These are phyloP conservation scores for Wolfiporia cocos DNA, from an alignment of 1,284 basidiomycete species.

Conservation along the genomic window DNA sequence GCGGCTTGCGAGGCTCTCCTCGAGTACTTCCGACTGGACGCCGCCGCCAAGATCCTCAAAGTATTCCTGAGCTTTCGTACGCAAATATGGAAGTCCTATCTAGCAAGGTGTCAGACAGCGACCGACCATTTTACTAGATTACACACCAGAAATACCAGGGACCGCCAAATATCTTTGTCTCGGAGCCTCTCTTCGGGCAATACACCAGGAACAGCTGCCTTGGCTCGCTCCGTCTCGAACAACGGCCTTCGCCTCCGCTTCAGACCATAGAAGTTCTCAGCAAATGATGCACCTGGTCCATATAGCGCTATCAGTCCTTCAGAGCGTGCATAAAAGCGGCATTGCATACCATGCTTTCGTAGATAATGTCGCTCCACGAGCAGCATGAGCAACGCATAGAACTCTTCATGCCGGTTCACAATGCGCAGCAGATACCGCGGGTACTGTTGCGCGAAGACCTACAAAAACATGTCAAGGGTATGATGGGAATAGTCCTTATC, in stretches of 20 bases:
- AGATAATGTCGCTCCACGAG: slow-evolving; percentile 92
- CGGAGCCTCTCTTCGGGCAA: slow-evolving; percentile 61
- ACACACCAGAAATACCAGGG: slow-evolving; percentile 71
- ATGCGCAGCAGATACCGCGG: slow-evolving; percentile 90
- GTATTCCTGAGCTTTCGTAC: slow-evolving; percentile 85
- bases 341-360: slow-evolving; percentile 63
- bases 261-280: slow-evolving; percentile 91
- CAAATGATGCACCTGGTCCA: slow-evolving; percentile 86
- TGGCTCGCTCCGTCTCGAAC: slow-evolving; percentile 59
- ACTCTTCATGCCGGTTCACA: slow-evolving; percentile 94
- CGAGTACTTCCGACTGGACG: slow-evolving; percentile 57
- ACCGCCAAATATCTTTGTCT: slow-evolving; percentile 60
- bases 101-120: slow-evolving; percentile 24
- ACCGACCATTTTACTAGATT: background rate
- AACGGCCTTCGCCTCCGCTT: slow-evolving; percentile 71
- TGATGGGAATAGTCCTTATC: background rate
- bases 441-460: slow-evolving; percentile 95
- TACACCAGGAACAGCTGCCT: slow-evolving; percentile 61
- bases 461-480: background rate
- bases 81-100: slow-evolving; percentile 86
- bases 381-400: slow-evolving; percentile 86
- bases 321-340: background rate
- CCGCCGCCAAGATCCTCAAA: slow-evolving; percentile 90
- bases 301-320: no score
- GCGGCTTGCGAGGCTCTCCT: slow-evolving; percentile 41